Evolutionary conservation across 208 protist species (phyloP).

Genomic region (Crithidia acanthocephali): DNA sequence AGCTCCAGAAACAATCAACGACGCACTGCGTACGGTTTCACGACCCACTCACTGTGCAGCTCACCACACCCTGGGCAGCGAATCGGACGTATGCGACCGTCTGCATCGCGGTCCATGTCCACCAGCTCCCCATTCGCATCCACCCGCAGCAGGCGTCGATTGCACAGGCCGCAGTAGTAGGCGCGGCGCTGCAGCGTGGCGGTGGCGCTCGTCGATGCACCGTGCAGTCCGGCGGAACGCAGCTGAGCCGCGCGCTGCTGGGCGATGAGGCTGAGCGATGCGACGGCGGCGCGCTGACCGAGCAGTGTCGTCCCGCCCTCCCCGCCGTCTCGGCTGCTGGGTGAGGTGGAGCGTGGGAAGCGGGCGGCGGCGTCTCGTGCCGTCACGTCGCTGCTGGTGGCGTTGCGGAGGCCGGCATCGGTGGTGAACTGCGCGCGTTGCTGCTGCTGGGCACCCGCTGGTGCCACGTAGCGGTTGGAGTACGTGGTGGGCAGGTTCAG

Average conservation of each 20-base stretch:
- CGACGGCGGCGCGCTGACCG: neutral
- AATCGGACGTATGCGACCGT: conserved; percentile 70
- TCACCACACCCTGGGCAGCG: conserved; percentile 78
- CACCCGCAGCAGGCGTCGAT: conserved; percentile 71
- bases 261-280: neutral
- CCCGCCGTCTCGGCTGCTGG: neutral
- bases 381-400: too few relatives aligned
- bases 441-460: neutral
- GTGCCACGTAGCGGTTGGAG: conserved; percentile 62
- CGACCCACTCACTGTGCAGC: conserved; percentile 72
- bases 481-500: conserved; percentile 74
- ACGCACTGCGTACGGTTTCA: conserved; percentile 50
- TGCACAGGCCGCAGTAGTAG: conserved; percentile 81
- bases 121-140: conserved; percentile 80
- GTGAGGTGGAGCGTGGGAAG: too few relatives aligned
- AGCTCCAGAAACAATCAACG: too few relatives aligned
- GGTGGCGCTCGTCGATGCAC: neutral
- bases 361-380: too few relatives aligned
- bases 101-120: conserved; percentile 70
- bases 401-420: neutral
- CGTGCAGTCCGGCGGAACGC: neutral
- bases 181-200: conserved; percentile 32
- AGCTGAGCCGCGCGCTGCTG: conserved; percentile 10
- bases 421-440: neutral
- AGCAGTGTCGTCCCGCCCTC: neutral